A percentile compares a stretch with the other conserved stretches of the same genome.
Evolutionary conservation across 768 basidiomycete genomes (phyloP).

Genomic region (Pisolithus microcarpus): DNA sequence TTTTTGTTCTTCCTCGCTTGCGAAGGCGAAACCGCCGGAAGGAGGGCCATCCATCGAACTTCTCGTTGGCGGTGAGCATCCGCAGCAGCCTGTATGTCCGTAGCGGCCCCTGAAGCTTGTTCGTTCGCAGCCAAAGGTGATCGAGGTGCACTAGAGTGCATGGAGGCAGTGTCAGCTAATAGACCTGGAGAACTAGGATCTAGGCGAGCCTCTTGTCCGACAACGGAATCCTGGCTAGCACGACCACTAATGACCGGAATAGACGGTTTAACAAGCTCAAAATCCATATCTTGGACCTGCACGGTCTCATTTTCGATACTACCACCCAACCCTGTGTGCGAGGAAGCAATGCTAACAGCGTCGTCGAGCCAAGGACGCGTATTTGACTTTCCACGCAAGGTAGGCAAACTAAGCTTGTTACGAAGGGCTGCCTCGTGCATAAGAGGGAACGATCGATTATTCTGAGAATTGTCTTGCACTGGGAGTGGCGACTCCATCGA

Average conservation of each 20-base stretch:
- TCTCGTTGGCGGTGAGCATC: constrained; percentile 73
- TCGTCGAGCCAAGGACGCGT: constrained; percentile 26
- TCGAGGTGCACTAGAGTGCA: constrained; percentile 27
- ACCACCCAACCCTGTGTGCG: constrained; percentile 9
- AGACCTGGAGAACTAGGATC: constrained; percentile 15
- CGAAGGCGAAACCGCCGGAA: constrained; percentile 48
- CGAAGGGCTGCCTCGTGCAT: constrained; percentile 34
- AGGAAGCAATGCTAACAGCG: constrained; percentile 17
- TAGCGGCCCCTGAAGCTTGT: not conserved
- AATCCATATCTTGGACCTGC: constrained; percentile 77
- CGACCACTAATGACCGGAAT: constrained; percentile 37
- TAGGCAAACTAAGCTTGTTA: constrained; percentile 63
- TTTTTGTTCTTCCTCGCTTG: constrained; percentile 77
- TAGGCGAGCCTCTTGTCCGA: constrained; percentile 22
- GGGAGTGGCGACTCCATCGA: constrained; percentile 35
- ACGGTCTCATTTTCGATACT: constrained; percentile 46
- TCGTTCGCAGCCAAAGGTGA: constrained; percentile 18
- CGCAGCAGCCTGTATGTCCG: constrained; percentile 22
- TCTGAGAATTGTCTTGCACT: constrained; percentile 32
- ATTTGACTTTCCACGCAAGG: constrained; percentile 41
- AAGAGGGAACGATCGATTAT: constrained; percentile 19
- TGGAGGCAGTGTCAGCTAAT: constrained; percentile 38
- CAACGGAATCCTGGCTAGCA: constrained; percentile 49
- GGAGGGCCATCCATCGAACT: constrained; percentile 63
- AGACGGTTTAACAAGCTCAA: constrained; percentile 67